Evolutionary conservation across 2,329 filamentous ascomycete species (phyloP).

Genomic region (Ophiocordyceps robertsii): DNA sequence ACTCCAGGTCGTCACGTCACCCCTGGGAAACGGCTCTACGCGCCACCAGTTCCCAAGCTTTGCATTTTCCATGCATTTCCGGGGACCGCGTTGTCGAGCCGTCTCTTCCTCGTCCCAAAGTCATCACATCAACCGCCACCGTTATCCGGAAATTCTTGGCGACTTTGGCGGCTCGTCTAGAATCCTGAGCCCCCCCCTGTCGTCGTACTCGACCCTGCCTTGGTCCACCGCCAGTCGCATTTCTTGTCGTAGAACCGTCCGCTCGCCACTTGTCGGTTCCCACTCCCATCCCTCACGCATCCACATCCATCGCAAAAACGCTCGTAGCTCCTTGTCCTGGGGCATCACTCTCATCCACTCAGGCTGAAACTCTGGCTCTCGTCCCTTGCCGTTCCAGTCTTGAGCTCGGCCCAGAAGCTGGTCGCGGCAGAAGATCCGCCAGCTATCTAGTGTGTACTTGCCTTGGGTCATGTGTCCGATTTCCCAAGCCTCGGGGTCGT

Average conservation of each 20-base stretch:
- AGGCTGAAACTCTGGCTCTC: conserved; percentile 49
- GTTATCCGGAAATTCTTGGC: neutral
- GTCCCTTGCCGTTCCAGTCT: conserved; percentile 50
- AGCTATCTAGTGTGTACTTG: conserved; percentile 75
- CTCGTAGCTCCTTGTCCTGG: conserved; percentile 76
- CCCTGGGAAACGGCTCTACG: too few species aligned
- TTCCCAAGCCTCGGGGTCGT: conserved; percentile 49
- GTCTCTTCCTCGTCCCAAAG: neutral
- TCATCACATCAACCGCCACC: neutral
- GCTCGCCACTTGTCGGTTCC: conserved; percentile 59
- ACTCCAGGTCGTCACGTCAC: too few species aligned
- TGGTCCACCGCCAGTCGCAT: conserved; percentile 43
- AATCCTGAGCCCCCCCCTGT: conserved; percentile 32
- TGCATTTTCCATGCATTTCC: too few species aligned
- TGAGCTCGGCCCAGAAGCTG: conserved; percentile 50
- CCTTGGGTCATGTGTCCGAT: conserved; percentile 76
- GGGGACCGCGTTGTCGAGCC: too few species aligned
- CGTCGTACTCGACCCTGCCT: conserved; percentile 42
- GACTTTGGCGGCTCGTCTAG: conserved; percentile 8
- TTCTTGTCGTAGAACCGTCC: conserved; percentile 34
- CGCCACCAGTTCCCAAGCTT: too few species aligned
- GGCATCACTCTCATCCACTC: conserved; percentile 86
- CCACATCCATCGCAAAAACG: conserved; percentile 86
- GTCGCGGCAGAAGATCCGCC: conserved; percentile 88
- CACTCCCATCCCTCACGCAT: conserved; percentile 73